Base-by-base conservation (phyloP, 306 rosid genomes). In the Rubus parviflorus region DNA sequence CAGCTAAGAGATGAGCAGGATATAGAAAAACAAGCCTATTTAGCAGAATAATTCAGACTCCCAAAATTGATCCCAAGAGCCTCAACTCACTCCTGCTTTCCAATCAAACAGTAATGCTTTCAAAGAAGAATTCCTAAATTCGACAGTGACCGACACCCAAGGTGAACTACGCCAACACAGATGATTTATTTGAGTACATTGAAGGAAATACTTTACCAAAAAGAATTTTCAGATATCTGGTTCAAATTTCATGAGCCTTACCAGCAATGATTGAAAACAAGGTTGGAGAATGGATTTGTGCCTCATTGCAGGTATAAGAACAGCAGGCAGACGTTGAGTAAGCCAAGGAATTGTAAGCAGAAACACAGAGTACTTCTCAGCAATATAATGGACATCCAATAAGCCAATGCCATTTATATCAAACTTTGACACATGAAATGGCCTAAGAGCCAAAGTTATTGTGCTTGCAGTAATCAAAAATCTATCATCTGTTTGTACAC, bases 381-480 rank as follows among this genome's bases (percentile, higher is more conserved):
- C 85, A 83, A 84, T 86, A 76, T 77, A 62, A 82, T 87, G 84
- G 77, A 78, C 81, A 78, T 85, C 93, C 81, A 73, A 83, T 70
- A 69, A 65, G 72, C 64, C 83, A 75, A 74, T 80, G 67, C 74
- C 83, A 49, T 82, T 79, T 37, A 65, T 63, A 78, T 86, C 87
- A 72, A 73, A 78, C 77, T 72, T 80, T 60, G 81, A 81, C 87
- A 82, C 65, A 79, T 80, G 87, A 82, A 92, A 88, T 58, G 98
- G 97, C 77, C 92, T 92, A 69, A 92, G 81, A 46, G 93, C 97
- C 82, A 95, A 83, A 74, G 97, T 95, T 79, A 95, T 83, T 67
- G 93, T 86, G 84, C 97, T 95, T 72, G 97, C 92, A 68, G 95
- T 89, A 69, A 92, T 89, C 68, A 95, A 80, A 85, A 95, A 82